A percentile compares a stretch with the other conserved stretches of the same genome.
phyloP scores from a whole-genome alignment of 495 filamentous ascomycete species.

The Thozetella sp. region DNA sequence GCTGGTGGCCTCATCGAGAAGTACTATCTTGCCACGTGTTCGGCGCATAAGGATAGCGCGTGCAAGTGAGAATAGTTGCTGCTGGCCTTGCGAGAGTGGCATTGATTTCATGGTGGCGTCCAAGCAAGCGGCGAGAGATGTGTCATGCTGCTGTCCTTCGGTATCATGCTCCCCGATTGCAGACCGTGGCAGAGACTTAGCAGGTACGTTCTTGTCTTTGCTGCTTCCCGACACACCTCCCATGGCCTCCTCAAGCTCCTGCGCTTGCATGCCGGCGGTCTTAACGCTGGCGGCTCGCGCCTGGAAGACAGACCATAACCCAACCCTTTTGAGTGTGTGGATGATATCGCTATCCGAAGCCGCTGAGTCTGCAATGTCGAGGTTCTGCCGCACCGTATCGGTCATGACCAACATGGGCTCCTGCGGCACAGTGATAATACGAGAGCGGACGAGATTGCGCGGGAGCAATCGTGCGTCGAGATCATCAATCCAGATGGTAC shows the following conservation, averaged over 20 bases:
- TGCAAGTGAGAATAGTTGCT: constrained; percentile 64
- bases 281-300: constrained; percentile 2
- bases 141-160: background rate
- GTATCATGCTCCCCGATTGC: background rate
- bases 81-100: constrained; percentile 44
- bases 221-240: background rate
- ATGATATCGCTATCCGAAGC: constrained; percentile 16
- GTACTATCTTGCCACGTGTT: constrained; percentile 17
- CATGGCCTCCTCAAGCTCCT: constrained; percentile 10
- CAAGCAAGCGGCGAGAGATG: background rate
- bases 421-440: constrained; percentile 42
- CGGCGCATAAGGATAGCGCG: constrained; percentile 52
- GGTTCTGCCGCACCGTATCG: constrained; percentile 13
- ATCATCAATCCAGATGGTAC: constrained; percentile 20
- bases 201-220: background rate
- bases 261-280: constrained; percentile 6
- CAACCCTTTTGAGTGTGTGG: constrained; percentile 7
- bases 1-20: constrained; percentile 32
- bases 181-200: background rate
- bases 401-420: constrained; percentile 33
- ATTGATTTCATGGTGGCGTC: constrained; percentile 5
- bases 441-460: constrained; percentile 7
- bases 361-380: constrained; percentile 9
- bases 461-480: constrained; percentile 4
- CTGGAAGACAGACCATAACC: constrained; percentile 12